Conservation (phyloP, 805 yeast genomes). For the Metschnikowia gelsemii region DNA sequence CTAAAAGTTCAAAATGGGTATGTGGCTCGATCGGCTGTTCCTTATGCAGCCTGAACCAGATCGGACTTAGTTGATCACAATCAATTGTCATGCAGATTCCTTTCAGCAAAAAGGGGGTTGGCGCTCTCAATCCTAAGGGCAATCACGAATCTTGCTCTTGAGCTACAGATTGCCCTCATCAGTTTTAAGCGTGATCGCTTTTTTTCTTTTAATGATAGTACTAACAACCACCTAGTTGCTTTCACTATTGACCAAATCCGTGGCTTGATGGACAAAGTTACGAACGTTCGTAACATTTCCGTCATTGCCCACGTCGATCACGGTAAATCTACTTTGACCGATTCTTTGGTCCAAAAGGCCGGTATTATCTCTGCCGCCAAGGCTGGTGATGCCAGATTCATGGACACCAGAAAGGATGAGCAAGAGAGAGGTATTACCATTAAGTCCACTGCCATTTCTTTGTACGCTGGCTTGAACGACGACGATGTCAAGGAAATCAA, state of each 20-base stretch:
- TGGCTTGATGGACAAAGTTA: conserved; percentile 98
- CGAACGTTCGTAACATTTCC: conserved; percentile 99
- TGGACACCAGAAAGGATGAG: conserved; percentile 99
- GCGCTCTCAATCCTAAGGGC: neutral
- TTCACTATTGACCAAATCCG: conserved; percentile 82
- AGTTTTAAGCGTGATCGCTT: too few relatives aligned
- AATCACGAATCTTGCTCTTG: too few relatives aligned
- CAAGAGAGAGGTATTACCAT: conserved; percentile 99
- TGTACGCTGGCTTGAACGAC: conserved; percentile 82
- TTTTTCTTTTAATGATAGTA: conserved; percentile 5
- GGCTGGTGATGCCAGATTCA: conserved; percentile 99
- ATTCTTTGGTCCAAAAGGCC: conserved; percentile 97
- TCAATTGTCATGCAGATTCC: neutral
- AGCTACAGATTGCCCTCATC: too few relatives aligned
- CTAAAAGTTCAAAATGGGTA: conserved; percentile 38
- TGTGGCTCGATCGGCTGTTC: conserved; percentile 19
- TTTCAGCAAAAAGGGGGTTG: too few relatives aligned
- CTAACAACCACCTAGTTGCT: conserved; percentile 43
- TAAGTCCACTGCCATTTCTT: conserved; percentile 97
- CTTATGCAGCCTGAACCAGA: neutral
- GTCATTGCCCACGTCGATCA: conserved; percentile 99
- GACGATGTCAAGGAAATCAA: conserved; percentile 86
- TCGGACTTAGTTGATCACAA: neutral
- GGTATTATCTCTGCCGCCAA: conserved; percentile 99
- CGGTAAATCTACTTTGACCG: conserved; percentile 99